Evolutionary conservation across 306 rosid species (phyloP).

Genomic region (Gleditsia sinensis): DNA sequence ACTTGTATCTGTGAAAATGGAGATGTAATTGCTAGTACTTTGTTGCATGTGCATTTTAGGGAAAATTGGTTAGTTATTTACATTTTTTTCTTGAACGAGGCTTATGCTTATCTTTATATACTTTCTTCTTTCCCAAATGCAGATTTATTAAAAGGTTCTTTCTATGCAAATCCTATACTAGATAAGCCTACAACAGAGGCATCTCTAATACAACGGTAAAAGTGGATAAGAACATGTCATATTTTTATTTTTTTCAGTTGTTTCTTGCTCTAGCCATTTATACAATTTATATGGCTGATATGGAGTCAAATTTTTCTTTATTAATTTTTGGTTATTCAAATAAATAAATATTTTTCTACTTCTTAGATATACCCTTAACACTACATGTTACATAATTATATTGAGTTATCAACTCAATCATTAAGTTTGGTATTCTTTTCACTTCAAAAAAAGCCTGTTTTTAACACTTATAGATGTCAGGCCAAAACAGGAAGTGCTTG

Average conservation of each 20-base stretch:
- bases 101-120: slow-evolving; percentile 1
- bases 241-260: slow-evolving; percentile 12
- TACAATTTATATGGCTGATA: slow-evolving; percentile 12
- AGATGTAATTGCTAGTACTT: not conserved
- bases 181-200: slow-evolving; percentile 82
- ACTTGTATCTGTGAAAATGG: slow-evolving; percentile 15
- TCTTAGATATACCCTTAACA: not conserved
- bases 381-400: not conserved
- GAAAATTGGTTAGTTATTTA: slow-evolving; percentile 25
- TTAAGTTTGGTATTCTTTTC: not conserved
- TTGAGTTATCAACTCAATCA: slow-evolving; percentile 10
- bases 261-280: slow-evolving; percentile 18
- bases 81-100: slow-evolving; percentile 10
- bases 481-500: not conserved
- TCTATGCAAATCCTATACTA: slow-evolving; percentile 87
- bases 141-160: slow-evolving; percentile 91
- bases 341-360: not conserved
- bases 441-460: slow-evolving; percentile 7
- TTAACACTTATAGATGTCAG: not conserved
- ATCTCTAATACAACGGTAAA: slow-evolving; percentile 74
- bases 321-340: slow-evolving; percentile 14
- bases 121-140: slow-evolving; percentile 33
- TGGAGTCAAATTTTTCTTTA: slow-evolving; percentile 18
- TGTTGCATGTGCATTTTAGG: slow-evolving; percentile 8
- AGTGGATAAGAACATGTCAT: not conserved